Base-by-base conservation (phyloP, 139 green algal species). In the Coelastrella sp. region DNA sequence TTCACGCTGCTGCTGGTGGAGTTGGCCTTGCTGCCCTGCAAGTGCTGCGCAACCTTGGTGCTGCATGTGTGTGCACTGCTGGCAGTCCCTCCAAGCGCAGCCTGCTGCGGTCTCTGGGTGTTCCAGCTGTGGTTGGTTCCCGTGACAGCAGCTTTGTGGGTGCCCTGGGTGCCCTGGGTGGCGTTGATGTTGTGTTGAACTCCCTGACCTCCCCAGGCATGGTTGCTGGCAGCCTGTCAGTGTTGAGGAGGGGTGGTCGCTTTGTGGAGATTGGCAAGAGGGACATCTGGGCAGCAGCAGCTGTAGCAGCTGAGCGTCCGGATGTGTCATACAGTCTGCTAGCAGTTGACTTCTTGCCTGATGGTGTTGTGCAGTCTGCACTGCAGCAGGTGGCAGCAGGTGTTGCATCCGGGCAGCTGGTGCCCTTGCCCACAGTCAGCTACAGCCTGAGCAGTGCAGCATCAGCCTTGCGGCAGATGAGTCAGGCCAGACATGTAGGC, bases 191-290 rank as follows among this genome's bases (percentile, higher is more conserved):
- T 66, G 91, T 95, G 63, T 91, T 99, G 58, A 98, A 99, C 93
- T 97, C 94, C 9, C 92, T 99, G 88, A 99, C 97, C 22, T 96
- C 92, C 58, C 94, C 95, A 4, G 97, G 96, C 80, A 96, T 99
- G 93, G 96, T 98, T 78, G 93, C 91, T 6, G 96, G 91, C 11
- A 96, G 94, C 9, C 84, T 98, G 78, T 91, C 95, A 20, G 78
- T 91, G 25, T 80, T 98, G 20, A 63, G 49, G 14, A 27, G 8
- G 8, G 95, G 95, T 66, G 97, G 95, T 0, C 84, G 88, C 0
- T 93, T 98, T 60, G 94, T 97, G 70, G 97, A 99, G 90, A 98
- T 99, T 91, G 95, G 93, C 89, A 99, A 99, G 93, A 94, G 97
- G 74, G 97, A 97, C 92, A 96, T 99, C 73, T 98, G 94, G 93